phyloP scores from a whole-genome alignment of 352 stramenopile species.

The Pythium phragmiticola region DNA sequence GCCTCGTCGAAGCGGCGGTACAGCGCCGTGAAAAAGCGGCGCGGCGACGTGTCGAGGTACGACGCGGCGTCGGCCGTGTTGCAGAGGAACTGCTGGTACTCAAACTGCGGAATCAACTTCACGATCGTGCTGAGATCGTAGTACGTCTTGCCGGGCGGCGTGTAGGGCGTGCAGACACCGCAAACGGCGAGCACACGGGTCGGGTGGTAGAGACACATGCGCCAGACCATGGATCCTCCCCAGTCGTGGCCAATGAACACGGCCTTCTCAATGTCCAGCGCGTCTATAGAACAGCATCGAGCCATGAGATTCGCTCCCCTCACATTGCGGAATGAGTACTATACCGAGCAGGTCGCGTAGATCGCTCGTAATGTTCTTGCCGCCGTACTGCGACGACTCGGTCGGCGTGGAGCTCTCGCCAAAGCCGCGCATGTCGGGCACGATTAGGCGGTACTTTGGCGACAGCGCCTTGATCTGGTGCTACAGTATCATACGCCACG shows the following conservation, averaged over 20 bases:
- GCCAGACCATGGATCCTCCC: conserved; percentile 64
- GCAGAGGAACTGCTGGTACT: conserved; percentile 62
- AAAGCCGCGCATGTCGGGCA: conserved; percentile 63
- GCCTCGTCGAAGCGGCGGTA: conserved; percentile 50
- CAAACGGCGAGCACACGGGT: conserved; percentile 52
- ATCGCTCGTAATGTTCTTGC: conserved; percentile 58
- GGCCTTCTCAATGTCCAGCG: conserved; percentile 58
- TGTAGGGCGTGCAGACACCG: conserved; percentile 72
- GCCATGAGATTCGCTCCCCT: no score
- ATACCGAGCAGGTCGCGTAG: conserved; percentile 49
- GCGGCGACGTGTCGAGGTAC: conserved; percentile 37
- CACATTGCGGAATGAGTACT: neutral
- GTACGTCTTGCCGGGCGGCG: conserved; percentile 37
- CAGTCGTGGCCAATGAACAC: conserved; percentile 79
- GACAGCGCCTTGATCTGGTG: conserved; percentile 59
- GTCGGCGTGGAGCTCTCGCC: conserved; percentile 51
- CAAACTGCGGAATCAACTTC: conserved; percentile 50
- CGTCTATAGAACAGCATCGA: conserved; percentile 29
- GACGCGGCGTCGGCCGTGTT: conserved; percentile 40
- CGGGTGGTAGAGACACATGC: conserved; percentile 68
- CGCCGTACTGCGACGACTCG: conserved; percentile 49
- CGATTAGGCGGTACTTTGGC: conserved; percentile 51
- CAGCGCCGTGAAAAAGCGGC: conserved; percentile 50
- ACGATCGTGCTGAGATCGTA: conserved; percentile 45
- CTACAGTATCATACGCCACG: conserved; percentile 8